These are phyloP conservation scores for Spathaspora hagerdaliae DNA, from an alignment of 805 yeast genomes.

Conservation along the genomic window DNA sequence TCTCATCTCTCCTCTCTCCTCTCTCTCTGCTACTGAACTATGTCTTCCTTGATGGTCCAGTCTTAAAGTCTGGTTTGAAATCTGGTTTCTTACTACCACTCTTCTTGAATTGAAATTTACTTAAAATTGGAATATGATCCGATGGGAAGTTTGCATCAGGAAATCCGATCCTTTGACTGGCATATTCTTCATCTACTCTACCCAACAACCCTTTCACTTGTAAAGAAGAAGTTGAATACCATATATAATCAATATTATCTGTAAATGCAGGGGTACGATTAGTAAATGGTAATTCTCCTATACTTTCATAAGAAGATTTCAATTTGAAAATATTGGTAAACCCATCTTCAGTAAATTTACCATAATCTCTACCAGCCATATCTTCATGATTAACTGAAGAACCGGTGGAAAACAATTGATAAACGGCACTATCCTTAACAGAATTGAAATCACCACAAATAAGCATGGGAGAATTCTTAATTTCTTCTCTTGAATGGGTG, in stretches of 20 bases:
- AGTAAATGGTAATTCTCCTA: constrained; percentile 91
- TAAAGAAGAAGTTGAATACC: constrained; percentile 83
- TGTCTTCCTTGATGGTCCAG: constrained; percentile 40
- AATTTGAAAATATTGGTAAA: constrained; percentile 76
- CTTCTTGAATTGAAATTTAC: constrained; percentile 70
- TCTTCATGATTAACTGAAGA: constrained; percentile 75
- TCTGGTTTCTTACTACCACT: constrained; percentile 30
- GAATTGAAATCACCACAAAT: constrained; percentile 97
- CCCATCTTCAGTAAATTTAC: constrained; percentile 85
- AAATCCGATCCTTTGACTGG: constrained; percentile 76
- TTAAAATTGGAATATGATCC: constrained; percentile 86
- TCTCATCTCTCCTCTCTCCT: not conserved
- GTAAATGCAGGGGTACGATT: constrained; percentile 92
- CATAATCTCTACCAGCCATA: constrained; percentile 83
- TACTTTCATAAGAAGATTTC: constrained; percentile 77
- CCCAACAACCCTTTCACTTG: constrained; percentile 86
- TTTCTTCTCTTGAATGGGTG: constrained; percentile 44
- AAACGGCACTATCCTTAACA: constrained; percentile 81
- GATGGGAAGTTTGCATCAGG: constrained; percentile 94
- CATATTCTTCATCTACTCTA: constrained; percentile 73
- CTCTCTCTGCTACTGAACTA: constrained; percentile 10
- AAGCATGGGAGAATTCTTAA: constrained; percentile 66
- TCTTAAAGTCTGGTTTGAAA: constrained; percentile 42
- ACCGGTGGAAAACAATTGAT: constrained; percentile 82
- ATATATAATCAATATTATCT: constrained; percentile 89